Conservation (phyloP, 106 monocot genomes). For the Dendrobium chrysotoxum region DNA sequence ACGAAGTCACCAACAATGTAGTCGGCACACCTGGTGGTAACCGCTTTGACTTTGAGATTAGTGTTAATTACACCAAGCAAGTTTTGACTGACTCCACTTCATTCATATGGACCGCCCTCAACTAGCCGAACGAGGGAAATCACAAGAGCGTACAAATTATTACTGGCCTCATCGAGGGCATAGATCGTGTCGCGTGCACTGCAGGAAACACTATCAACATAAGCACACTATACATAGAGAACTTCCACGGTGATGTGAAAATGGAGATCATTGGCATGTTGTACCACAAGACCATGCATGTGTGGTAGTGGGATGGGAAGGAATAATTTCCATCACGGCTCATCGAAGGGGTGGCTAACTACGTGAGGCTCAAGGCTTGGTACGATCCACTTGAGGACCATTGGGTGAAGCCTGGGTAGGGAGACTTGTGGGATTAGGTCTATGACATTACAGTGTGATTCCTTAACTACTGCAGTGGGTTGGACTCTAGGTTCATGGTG, state of each 20-base stretch:
- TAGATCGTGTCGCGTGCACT: conserved; percentile 27
- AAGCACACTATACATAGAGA: conserved; percentile 32
- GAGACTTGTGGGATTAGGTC: conserved; percentile 2
- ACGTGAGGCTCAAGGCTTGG: conserved; percentile 45
- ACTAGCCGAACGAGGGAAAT: conserved; percentile 9
- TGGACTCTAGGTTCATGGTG: no score
- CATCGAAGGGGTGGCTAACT: conserved; percentile 65
- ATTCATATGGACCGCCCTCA: conserved; percentile 42
- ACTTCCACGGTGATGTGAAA: conserved; percentile 22
- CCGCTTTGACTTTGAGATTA: conserved; percentile 38
- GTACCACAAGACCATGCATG: conserved; percentile 50
- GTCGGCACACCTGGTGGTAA: conserved; percentile 39
- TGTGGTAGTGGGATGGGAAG: conserved; percentile 59
- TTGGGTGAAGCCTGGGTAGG: conserved; percentile 48
- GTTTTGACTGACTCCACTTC: conserved; percentile 34
- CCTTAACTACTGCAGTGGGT: no score
- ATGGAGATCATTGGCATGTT: conserved; percentile 40
- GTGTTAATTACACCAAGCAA: conserved; percentile 40
- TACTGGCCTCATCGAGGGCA: conserved; percentile 24
- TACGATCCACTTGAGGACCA: conserved; percentile 14
- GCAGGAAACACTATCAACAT: conserved; percentile 28
- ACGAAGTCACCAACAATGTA: conserved; percentile 40
- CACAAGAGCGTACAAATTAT: conserved; percentile 28
- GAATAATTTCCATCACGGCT: conserved; percentile 22
- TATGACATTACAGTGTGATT: no score